A percentile compares a stretch with the other conserved stretches of the same genome.
phyloP scores from a whole-genome alignment of 208 protist genomes.

The Angomonas deanei region DNA sequence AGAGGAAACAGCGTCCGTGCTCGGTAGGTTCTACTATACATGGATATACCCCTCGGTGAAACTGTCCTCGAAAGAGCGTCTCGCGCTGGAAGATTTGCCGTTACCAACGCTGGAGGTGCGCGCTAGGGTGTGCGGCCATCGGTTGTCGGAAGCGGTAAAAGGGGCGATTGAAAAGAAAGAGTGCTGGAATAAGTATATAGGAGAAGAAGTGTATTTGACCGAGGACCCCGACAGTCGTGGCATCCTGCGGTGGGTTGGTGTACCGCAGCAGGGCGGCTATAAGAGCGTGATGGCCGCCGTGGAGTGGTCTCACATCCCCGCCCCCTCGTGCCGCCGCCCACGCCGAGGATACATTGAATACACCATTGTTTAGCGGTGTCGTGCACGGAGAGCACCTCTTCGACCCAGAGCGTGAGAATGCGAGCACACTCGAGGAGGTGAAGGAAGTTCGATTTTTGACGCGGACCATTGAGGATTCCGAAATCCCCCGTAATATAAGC shows the following conservation, averaged over 20 bases:
- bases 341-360: neutral
- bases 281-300: conserved; percentile 27
- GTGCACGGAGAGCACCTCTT: conserved; percentile 53
- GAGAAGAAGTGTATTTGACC: conserved; percentile 23
- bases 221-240: conserved; percentile 38
- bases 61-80: conserved; percentile 34
- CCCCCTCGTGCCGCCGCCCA: conserved; percentile 19
- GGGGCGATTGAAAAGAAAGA: conserved; percentile 24
- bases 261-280: conserved; percentile 27
- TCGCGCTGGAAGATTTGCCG: conserved; percentile 33
- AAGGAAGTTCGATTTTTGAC: conserved; percentile 33
- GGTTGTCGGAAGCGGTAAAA: conserved; percentile 29
- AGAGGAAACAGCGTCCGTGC: conserved; percentile 33
- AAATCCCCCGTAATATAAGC: conserved; percentile 6
- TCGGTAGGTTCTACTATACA: conserved; percentile 31
- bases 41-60: conserved; percentile 35
- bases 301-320: conserved; percentile 56
- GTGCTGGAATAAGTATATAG: conserved; percentile 40
- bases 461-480: conserved; percentile 3
- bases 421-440: conserved; percentile 33
- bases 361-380: conserved; percentile 22
- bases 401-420: conserved; percentile 5
- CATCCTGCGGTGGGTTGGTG: conserved; percentile 42
- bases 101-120: conserved; percentile 14
- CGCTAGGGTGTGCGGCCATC: conserved; percentile 25